Conservation (phyloP, 805 yeast genomes). For the Saccharomycopsis guyanensis region DNA sequence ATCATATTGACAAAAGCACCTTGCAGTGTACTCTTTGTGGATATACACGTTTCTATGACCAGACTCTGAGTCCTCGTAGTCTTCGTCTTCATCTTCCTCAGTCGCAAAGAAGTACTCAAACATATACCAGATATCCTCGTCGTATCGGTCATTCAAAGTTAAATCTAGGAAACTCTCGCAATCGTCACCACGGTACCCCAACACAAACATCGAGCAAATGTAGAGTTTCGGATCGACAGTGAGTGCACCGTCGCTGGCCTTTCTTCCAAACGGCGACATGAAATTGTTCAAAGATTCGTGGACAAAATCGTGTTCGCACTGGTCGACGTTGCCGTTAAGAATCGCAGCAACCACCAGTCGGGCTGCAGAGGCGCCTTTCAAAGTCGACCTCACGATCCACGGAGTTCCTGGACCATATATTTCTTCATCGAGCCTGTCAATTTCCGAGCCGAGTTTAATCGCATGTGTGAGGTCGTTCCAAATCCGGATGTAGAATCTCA, state of each 20-base stretch:
- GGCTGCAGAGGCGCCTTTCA: constrained; percentile 58
- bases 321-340: constrained; percentile 40
- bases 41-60: constrained; percentile 20
- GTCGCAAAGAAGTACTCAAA: constrained; percentile 49
- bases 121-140: constrained; percentile 58
- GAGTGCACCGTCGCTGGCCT: constrained; percentile 51
- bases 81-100: constrained; percentile 29
- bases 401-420: constrained; percentile 36
- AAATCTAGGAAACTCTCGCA: constrained; percentile 44
- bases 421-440: constrained; percentile 45
- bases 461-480: constrained; percentile 65
- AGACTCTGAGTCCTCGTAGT: constrained; percentile 23
- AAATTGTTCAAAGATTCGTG: constrained; percentile 53
- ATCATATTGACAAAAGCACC: constrained; percentile 33
- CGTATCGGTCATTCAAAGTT: constrained; percentile 49
- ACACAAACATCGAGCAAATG: constrained; percentile 45
- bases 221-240: constrained; percentile 50
- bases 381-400: constrained; percentile 37
- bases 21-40: constrained; percentile 27
- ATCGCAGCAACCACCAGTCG: constrained; percentile 55
- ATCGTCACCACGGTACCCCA: constrained; percentile 42
- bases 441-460: constrained; percentile 51
- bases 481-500: constrained; percentile 44
- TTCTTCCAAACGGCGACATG: constrained; percentile 61
- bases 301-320: constrained; percentile 45